Evolutionary conservation across 2,329 filamentous ascomycete genomes (phyloP).

Genomic region (Colletotrichum sp.): DNA sequence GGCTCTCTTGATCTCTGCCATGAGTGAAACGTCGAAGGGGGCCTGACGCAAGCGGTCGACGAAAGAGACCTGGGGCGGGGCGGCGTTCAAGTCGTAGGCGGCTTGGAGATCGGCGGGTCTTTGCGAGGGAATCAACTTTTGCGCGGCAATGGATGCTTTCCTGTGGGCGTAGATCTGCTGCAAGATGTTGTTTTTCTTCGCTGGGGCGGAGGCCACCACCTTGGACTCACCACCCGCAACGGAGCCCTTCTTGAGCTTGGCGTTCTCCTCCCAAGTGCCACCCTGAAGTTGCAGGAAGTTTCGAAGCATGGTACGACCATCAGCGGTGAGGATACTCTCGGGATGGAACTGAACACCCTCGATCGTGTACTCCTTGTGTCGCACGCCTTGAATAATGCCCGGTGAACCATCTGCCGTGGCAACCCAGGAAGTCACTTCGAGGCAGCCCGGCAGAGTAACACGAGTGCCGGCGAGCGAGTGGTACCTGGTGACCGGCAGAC

Average conservation of each 20-base stretch:
- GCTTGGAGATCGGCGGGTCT: slow-evolving; percentile 83
- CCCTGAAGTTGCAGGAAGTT: slow-evolving; percentile 90
- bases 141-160: slow-evolving; percentile 73
- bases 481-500: slow-evolving; percentile 89
- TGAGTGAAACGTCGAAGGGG: slow-evolving; percentile 85
- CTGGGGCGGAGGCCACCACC: slow-evolving; percentile 27
- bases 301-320: slow-evolving; percentile 86
- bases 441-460: slow-evolving; percentile 79
- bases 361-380: slow-evolving; percentile 88
- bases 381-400: slow-evolving; percentile 94
- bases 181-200: slow-evolving; percentile 82
- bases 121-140: slow-evolving; percentile 86
- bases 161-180: slow-evolving; percentile 89
- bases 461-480: slow-evolving; percentile 95
- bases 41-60: slow-evolving; percentile 79
- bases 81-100: slow-evolving; percentile 81
- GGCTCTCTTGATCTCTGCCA: slow-evolving; percentile 97
- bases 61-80: slow-evolving; percentile 84
- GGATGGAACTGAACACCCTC: slow-evolving; percentile 98
- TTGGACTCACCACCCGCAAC: slow-evolving; percentile 29
- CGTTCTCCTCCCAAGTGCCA: slow-evolving; percentile 89
- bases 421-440: slow-evolving; percentile 93
- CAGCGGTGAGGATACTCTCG: slow-evolving; percentile 92
- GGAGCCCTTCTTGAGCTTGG: slow-evolving; percentile 53
- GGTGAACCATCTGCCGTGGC: slow-evolving; percentile 75